Percentiles rank a stretch among this genome's conserved stretches.
phyloP scores from a whole-genome alignment of 2,329 filamentous ascomycete species.

The Westerdykella sp. region DNA sequence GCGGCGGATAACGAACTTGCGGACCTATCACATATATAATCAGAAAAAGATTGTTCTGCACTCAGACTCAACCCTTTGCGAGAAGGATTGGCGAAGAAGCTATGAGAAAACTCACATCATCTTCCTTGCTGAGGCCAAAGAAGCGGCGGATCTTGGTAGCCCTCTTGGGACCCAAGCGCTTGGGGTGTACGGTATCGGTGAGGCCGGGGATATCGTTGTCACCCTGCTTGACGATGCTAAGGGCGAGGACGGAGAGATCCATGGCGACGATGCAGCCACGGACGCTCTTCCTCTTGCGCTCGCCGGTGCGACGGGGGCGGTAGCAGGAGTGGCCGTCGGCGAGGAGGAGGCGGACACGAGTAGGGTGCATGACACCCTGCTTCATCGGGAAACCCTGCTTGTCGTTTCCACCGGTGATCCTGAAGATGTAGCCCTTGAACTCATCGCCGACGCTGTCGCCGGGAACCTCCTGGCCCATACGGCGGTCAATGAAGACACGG shows the following conservation, averaged over 20 bases:
- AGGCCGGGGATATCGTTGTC: constrained; percentile 89
- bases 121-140: constrained; percentile 99
- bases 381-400: constrained; percentile 99
- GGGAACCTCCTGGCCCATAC: constrained; percentile 87
- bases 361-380: constrained; percentile 99
- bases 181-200: constrained; percentile 96
- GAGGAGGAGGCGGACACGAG: constrained; percentile 96
- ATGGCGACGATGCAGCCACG: constrained; percentile 97
- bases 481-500: constrained; percentile 97
- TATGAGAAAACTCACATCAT: constrained; percentile 82
- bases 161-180: constrained; percentile 98
- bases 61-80: constrained; percentile 45
- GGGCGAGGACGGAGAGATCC: constrained; percentile 90
- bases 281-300: constrained; percentile 99
- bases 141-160: constrained; percentile 99
- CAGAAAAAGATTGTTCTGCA: constrained; percentile 37
- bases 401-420: constrained; percentile 99
- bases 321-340: constrained; percentile 98
- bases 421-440: constrained; percentile 99
- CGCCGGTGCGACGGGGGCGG: constrained; percentile 92
- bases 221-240: constrained; percentile 97
- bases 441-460: constrained; percentile 96
- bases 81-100: constrained; percentile 59
- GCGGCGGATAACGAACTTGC: constrained; percentile 99
- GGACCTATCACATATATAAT: constrained; percentile 58